Evolutionary conservation across 2,329 filamentous ascomycete genomes (phyloP).

Genomic region (Neofusicoccum sp.): DNA sequence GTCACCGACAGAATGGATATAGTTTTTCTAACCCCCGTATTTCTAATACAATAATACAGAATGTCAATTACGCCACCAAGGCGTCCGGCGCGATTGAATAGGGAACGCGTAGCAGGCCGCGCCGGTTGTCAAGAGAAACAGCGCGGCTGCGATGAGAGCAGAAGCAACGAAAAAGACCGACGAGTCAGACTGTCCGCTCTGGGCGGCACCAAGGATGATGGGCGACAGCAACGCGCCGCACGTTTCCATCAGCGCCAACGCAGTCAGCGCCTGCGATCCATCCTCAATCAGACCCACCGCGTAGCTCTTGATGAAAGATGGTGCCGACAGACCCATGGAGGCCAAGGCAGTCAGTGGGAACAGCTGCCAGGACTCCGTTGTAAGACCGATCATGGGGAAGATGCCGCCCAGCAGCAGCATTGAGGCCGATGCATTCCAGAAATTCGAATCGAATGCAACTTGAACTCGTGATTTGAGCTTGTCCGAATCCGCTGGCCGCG

Average conservation of each 20-base stretch:
- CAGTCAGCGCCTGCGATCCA: neutral
- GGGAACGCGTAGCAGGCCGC: too few relatives aligned
- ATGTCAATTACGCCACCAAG: too few relatives aligned
- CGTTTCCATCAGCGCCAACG: neutral
- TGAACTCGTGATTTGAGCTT: neutral
- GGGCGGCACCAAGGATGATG: neutral
- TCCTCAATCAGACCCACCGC: neutral
- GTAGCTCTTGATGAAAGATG: neutral
- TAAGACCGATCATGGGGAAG: neutral
- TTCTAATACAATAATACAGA: too few relatives aligned
- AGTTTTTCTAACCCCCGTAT: too few relatives aligned
- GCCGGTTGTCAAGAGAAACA: too few relatives aligned
- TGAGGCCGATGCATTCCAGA: neutral
- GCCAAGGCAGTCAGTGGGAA: neutral
- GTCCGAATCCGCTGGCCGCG: neutral
- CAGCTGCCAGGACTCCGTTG: neutral
- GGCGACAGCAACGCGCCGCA: neutral
- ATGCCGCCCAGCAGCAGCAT: neutral
- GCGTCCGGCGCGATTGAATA: too few relatives aligned
- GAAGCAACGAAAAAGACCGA: too few relatives aligned
- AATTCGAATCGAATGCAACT: neutral
- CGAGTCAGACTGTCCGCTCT: too few relatives aligned
- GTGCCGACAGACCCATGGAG: neutral
- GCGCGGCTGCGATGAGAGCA: too few relatives aligned
- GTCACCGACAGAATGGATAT: too few relatives aligned